Evolutionary conservation across 1,284 basidiomycete species (phyloP).

Genomic region (Ustilago shanxiensis): DNA sequence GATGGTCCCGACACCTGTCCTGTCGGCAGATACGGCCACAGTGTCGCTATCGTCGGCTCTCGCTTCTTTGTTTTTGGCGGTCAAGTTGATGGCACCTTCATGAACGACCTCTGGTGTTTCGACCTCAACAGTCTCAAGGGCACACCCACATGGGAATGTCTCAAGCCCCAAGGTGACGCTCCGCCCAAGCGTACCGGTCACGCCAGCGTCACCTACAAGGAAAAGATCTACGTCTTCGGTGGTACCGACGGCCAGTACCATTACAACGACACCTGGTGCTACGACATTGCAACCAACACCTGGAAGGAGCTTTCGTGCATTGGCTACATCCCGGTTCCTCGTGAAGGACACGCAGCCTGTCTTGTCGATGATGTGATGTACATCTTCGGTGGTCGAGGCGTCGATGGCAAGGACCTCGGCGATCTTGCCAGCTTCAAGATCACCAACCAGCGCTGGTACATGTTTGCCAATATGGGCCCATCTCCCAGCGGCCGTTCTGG

Average conservation of each 20-base stretch:
- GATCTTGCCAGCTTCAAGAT: constrained; percentile 98
- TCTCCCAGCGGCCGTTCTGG: constrained; percentile 90
- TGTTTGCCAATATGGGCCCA: constrained; percentile 99
- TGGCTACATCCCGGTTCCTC: constrained; percentile 93
- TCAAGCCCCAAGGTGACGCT: constrained; percentile 76
- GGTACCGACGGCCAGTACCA: constrained; percentile 98
- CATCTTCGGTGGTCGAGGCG: constrained; percentile 95
- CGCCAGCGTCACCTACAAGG: constrained; percentile 85
- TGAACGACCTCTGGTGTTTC: constrained; percentile 96
- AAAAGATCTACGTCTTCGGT: constrained; percentile 89
- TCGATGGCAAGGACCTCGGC: constrained; percentile 94
- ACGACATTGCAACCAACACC: constrained; percentile 82
- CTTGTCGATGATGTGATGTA: constrained; percentile 98
- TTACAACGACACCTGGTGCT: constrained; percentile 99
- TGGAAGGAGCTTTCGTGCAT: constrained; percentile 98
- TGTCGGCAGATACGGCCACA: constrained; percentile 93
- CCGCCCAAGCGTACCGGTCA: constrained; percentile 94
- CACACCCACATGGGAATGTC: constrained; percentile 77
- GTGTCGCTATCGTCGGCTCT: constrained; percentile 90
- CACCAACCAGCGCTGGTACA: constrained; percentile 85
- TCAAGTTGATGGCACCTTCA: constrained; percentile 85
- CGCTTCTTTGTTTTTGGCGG: constrained; percentile 96
- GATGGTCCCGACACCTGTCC: constrained; percentile 74
- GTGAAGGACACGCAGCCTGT: constrained; percentile 96
- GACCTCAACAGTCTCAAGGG: constrained; percentile 76